Evolutionary conservation across 768 basidiomycete genomes (phyloP).

Genomic region (Rhizopogon vinicolor): DNA sequence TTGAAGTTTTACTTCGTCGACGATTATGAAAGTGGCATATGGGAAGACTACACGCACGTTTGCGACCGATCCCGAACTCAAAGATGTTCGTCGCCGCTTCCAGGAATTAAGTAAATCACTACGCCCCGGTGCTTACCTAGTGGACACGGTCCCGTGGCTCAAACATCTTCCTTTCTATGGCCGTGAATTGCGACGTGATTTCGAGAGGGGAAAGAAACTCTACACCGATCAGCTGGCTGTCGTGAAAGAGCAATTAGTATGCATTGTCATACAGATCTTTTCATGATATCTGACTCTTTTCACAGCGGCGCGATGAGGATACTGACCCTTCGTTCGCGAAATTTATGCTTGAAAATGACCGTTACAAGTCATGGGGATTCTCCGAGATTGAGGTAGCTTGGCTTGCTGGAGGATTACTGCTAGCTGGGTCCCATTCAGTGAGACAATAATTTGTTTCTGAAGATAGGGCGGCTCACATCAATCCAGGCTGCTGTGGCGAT

Average conservation of each 20-base stretch:
- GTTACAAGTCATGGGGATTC: constrained; percentile 23
- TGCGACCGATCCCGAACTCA: constrained; percentile 13
- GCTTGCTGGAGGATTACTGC: constrained; percentile 53
- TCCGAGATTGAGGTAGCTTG: constrained; percentile 27
- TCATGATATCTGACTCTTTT: not conserved
- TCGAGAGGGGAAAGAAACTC: constrained; percentile 41
- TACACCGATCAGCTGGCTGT: constrained; percentile 42
- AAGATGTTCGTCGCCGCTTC: constrained; percentile 15
- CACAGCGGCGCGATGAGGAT: constrained; percentile 4
- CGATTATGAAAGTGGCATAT: constrained; percentile 14
- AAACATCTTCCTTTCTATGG: constrained; percentile 57
- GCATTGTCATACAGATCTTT: not conserved
- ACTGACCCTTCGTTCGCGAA: constrained; percentile 45
- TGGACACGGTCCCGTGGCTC: constrained; percentile 29
- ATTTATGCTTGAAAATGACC: constrained; percentile 46
- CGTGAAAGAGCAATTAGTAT: constrained; percentile 40
- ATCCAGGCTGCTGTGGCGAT: constrained; percentile 43
- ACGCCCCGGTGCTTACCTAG: constrained; percentile 26
- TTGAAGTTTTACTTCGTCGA: constrained; percentile 12
- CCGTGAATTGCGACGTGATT: constrained; percentile 46
- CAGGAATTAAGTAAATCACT: constrained; percentile 16
- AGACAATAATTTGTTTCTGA: not conserved
- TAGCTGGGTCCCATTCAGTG: constrained; percentile 52
- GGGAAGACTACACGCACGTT: constrained; percentile 12
- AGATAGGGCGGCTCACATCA: not conserved